Percentiles rank a stretch among this genome's conserved stretches.
Conservation (phyloP, 1,284 basidiomycete species). For the Microbotryum intermedium region DNA sequence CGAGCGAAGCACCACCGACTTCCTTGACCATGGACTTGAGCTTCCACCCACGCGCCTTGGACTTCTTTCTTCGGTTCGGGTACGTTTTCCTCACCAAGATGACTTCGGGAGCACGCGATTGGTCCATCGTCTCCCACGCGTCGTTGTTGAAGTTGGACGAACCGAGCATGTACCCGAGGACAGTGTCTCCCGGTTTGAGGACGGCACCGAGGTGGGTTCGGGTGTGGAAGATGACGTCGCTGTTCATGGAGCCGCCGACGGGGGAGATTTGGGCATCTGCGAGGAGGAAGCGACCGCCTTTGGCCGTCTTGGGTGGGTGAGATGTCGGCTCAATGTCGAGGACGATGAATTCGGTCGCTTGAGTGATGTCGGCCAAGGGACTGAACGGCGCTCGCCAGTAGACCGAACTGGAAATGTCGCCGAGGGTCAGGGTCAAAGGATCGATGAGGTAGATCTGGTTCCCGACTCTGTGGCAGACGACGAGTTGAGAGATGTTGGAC, state of each 20-base stretch:
- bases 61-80: slow-evolving; percentile 88
- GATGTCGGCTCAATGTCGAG: slow-evolving; percentile 73
- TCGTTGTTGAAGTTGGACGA: slow-evolving; percentile 89
- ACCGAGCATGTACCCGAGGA: slow-evolving; percentile 79
- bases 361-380: slow-evolving; percentile 67
- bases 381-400: slow-evolving; percentile 91
- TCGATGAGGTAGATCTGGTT: slow-evolving; percentile 88
- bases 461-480: slow-evolving; percentile 81
- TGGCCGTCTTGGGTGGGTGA: slow-evolving; percentile 46
- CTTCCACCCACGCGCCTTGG: slow-evolving; percentile 74
- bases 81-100: slow-evolving; percentile 93
- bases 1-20: slow-evolving; percentile 48
- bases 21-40: slow-evolving; percentile 87
- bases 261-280: slow-evolving; percentile 93
- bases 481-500: slow-evolving; percentile 78
- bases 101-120: slow-evolving; percentile 69
- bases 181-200: slow-evolving; percentile 90
- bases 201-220: slow-evolving; percentile 92
- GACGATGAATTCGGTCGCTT: slow-evolving; percentile 89
- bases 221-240: slow-evolving; percentile 85
- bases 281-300: slow-evolving; percentile 51
- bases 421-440: slow-evolving; percentile 71
- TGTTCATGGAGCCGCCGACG: slow-evolving; percentile 59
- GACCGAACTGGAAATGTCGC: slow-evolving; percentile 68
- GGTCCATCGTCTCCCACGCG: slow-evolving; percentile 65